These are phyloP conservation scores for Achlya hypogyna DNA, from an alignment of 352 stramenopile species.

Conservation along the genomic window DNA sequence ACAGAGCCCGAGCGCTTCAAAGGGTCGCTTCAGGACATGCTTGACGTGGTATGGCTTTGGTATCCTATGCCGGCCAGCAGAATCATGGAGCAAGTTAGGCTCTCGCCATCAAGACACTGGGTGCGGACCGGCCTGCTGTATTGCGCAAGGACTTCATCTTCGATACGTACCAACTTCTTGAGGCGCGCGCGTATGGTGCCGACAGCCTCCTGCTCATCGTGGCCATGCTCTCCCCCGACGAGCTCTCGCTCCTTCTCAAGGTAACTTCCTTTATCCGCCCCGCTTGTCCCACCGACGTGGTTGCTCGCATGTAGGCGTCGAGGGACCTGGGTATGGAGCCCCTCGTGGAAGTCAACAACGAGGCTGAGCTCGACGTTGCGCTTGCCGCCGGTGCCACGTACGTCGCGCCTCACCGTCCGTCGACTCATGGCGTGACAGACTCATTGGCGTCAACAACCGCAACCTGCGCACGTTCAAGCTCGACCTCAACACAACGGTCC, in stretches of 20 bases:
- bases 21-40: slow-evolving; percentile 87
- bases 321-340: slow-evolving; percentile 91
- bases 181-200: slow-evolving; percentile 90
- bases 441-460: slow-evolving; percentile 98
- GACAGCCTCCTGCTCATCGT: slow-evolving; percentile 98
- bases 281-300: not conserved
- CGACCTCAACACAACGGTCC: slow-evolving; percentile 92
- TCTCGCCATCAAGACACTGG: slow-evolving; percentile 36
- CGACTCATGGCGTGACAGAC: slow-evolving; percentile 22
- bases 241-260: slow-evolving; percentile 50
- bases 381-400: slow-evolving; percentile 80
- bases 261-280: slow-evolving; percentile 21
- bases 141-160: slow-evolving; percentile 94
- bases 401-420: not conserved
- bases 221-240: slow-evolving; percentile 67
- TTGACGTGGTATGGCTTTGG: slow-evolving; percentile 2
- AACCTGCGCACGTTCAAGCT: slow-evolving; percentile 98
- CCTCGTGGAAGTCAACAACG: slow-evolving; percentile 96
- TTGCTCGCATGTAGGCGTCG: slow-evolving; percentile 72
- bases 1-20: slow-evolving; percentile 98
- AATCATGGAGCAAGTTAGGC: slow-evolving; percentile 25
- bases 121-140: slow-evolving; percentile 47
- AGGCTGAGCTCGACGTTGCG: slow-evolving; percentile 92
- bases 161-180: slow-evolving; percentile 90
- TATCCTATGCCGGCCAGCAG: not conserved